Percentiles rank a stretch among this genome's conserved stretches.
Conservation (phyloP, 352 stramenopile species). For the Pythium dissimile region DNA sequence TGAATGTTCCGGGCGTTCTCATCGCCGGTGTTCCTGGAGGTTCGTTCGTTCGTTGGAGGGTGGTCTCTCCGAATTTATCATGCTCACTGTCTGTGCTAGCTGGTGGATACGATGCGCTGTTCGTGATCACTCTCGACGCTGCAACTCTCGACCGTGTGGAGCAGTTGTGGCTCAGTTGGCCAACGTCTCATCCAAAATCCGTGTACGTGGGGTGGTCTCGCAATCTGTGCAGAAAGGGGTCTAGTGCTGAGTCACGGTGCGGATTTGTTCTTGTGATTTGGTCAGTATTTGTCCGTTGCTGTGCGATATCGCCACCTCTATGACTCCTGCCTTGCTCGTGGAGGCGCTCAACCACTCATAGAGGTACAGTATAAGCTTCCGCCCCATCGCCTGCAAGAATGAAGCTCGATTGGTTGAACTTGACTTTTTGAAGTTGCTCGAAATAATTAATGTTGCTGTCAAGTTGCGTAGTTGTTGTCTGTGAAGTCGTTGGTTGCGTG, state of each 20-base stretch:
- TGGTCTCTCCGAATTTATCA: too few species aligned
- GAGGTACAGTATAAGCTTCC: neutral
- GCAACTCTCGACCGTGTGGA: constrained; percentile 54
- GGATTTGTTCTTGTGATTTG: neutral
- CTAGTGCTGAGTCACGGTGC: too few species aligned
- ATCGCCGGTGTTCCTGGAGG: constrained; percentile 92
- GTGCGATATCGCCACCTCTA: constrained; percentile 33
- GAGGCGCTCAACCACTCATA: neutral
- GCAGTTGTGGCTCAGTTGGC: constrained; percentile 71
- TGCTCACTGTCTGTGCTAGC: constrained; percentile 60
- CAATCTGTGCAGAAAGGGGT: too few species aligned
- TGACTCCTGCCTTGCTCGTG: neutral
- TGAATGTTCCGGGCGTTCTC: constrained; percentile 91
- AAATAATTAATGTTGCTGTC: too few species aligned
- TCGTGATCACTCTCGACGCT: constrained; percentile 83
- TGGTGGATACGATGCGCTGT: constrained; percentile 96
- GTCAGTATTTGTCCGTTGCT: constrained; percentile 67
- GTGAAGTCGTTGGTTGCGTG: constrained; percentile 18
- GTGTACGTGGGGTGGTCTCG: constrained; percentile 34
- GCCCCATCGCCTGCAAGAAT: too few species aligned
- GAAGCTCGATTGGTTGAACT: neutral
- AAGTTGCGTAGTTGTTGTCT: constrained; percentile 1
- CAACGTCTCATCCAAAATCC: constrained; percentile 34
- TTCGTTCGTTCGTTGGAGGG: constrained; percentile 22
- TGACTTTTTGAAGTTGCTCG: neutral